These are phyloP conservation scores for Phytophthora multivora DNA, from an alignment of 352 stramenopile genomes.

Conservation along the genomic window DNA sequence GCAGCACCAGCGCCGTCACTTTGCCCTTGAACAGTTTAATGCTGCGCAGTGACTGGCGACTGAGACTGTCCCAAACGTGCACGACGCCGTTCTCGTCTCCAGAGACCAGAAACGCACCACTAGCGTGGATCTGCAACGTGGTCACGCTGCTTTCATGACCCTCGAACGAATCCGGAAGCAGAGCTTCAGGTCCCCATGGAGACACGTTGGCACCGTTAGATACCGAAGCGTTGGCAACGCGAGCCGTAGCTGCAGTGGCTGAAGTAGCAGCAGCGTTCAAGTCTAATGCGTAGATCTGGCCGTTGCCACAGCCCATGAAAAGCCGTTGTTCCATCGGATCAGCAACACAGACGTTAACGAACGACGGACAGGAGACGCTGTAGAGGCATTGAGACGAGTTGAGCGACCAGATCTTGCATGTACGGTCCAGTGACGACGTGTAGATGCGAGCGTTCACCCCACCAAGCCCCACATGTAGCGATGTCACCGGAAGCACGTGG, in stretches of 20 bases:
- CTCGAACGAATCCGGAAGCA: constrained; percentile 63
- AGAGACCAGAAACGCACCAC: constrained; percentile 64
- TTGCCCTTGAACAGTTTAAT: constrained; percentile 74
- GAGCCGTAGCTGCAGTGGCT: constrained; percentile 56
- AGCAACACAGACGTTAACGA: constrained; percentile 60
- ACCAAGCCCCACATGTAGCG: constrained; percentile 66
- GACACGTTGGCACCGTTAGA: constrained; percentile 13
- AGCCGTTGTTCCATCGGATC: constrained; percentile 73
- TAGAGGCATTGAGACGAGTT: constrained; percentile 59
- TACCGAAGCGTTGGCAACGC: constrained; percentile 43
- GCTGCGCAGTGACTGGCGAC: constrained; percentile 65
- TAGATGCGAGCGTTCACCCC: constrained; percentile 75
- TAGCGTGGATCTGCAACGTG: constrained; percentile 58
- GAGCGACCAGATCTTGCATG: constrained; percentile 79
- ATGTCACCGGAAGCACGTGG: constrained; percentile 76
- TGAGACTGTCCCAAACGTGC: constrained; percentile 71
- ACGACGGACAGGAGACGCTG: constrained; percentile 73
- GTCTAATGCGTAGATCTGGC: constrained; percentile 73
- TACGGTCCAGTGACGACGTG: constrained; percentile 77
- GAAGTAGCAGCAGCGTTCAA: constrained; percentile 62
- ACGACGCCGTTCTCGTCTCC: constrained; percentile 64
- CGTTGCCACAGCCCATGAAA: constrained; percentile 75
- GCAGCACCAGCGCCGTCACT: constrained; percentile 56
- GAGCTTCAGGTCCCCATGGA: constrained; percentile 47
- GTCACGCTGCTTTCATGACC: constrained; percentile 69